phyloP scores from a whole-genome alignment of 768 basidiomycete species.

The Agaricus blazei region DNA sequence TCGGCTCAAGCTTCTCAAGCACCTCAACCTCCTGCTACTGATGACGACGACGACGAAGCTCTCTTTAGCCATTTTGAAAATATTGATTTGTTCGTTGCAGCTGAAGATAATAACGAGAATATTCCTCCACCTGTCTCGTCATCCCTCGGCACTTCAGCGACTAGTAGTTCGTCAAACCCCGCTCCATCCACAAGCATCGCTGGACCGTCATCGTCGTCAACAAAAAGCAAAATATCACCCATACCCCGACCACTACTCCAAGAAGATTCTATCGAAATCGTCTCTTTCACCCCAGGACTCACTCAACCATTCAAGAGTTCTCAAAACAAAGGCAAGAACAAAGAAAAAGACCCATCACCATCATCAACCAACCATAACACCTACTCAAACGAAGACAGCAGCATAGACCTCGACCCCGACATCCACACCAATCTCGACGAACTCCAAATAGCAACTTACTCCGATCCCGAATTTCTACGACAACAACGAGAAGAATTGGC shows the following conservation, averaged over 20 bases:
- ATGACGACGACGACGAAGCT: constrained; percentile 1
- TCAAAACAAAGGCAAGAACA: not conserved
- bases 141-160: not conserved
- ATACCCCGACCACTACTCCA: not conserved
- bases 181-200: not conserved
- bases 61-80: constrained; percentile 8
- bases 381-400: not conserved
- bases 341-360: not conserved
- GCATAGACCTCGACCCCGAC: constrained; percentile 8
- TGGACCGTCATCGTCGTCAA: not conserved
- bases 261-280: constrained; percentile 9
- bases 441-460: constrained; percentile 16
- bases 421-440: constrained; percentile 23
- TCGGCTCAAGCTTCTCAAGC: constrained; percentile 7
- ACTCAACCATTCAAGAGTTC: not conserved
- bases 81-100: constrained; percentile 1
- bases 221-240: not conserved
- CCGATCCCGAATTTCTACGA: not conserved
- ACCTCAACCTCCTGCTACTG: not conserved
- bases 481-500: not conserved
- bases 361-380: not conserved
- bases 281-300: constrained; percentile 7
- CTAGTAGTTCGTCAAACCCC: no score
- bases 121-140: not conserved
- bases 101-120: constrained; percentile 1